A percentile compares a stretch with the other conserved stretches of the same genome.
Evolutionary conservation across 176 grass and related monocot species (phyloP).

Genomic region (Microstegium vimineum): DNA sequence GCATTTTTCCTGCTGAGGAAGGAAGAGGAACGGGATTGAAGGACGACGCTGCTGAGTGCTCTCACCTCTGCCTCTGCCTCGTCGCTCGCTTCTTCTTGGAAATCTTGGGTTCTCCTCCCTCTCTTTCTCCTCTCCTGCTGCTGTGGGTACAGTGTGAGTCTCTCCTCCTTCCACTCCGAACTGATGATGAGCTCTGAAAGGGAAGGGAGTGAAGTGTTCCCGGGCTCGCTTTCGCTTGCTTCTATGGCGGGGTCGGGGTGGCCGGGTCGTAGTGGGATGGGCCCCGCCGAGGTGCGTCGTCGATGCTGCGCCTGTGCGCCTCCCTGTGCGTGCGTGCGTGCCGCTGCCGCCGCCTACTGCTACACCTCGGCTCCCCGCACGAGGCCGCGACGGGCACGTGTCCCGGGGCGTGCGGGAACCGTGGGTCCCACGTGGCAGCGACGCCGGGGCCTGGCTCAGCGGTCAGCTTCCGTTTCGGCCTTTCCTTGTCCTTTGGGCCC

Average conservation of each 20-base stretch:
- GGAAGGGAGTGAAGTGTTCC: neutral
- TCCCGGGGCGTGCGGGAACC: neutral
- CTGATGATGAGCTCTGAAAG: neutral
- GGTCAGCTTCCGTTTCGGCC: neutral
- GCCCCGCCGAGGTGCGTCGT: neutral
- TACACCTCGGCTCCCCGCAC: neutral
- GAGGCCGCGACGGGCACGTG: constrained; percentile 29
- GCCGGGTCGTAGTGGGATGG: neutral
- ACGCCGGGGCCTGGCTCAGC: neutral
- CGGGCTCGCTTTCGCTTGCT: constrained; percentile 21
- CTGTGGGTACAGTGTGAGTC: neutral
- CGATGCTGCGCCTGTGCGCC: constrained; percentile 22
- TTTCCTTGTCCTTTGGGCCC: neutral
- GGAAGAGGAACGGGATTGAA: neutral
- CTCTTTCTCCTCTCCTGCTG: neutral
- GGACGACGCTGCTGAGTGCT: neutral
- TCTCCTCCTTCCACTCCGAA: neutral
- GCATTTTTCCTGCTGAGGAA: neutral
- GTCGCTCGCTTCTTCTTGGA: neutral
- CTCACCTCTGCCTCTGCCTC: neutral
- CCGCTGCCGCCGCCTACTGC: too few species aligned
- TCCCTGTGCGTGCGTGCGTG: neutral
- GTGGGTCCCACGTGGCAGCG: neutral
- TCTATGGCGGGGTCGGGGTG: neutral
- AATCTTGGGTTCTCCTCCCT: neutral